Conservation (phyloP, 2,329 filamentous ascomycete genomes). For the Aureobasidium sp. region DNA sequence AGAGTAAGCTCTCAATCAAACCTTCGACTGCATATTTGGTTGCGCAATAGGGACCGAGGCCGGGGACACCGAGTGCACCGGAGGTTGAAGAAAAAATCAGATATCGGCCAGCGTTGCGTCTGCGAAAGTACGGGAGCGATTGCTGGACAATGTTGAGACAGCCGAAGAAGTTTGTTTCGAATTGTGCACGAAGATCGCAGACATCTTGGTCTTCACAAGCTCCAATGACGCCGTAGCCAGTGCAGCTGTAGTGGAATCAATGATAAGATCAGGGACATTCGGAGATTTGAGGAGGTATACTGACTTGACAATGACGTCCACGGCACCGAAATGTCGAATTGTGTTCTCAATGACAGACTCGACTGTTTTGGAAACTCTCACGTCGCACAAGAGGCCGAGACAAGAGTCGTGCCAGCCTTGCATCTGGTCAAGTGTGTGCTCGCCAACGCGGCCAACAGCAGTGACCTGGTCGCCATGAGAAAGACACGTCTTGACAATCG, state of each 20-base stretch:
- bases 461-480: slow-evolving; percentile 75
- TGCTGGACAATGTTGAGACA: slow-evolving; percentile 88
- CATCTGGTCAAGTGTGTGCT: slow-evolving; percentile 69
- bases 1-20: slow-evolving; percentile 91
- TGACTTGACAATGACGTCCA: slow-evolving; percentile 80
- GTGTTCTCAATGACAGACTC: slow-evolving; percentile 61
- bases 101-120: slow-evolving; percentile 58
- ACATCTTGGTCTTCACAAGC: slow-evolving; percentile 96
- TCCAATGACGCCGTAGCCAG: slow-evolving; percentile 90
- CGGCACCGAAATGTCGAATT: slow-evolving; percentile 63
- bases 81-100: slow-evolving; percentile 91
- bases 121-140: slow-evolving; percentile 77
- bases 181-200: slow-evolving; percentile 88
- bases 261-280: background rate
- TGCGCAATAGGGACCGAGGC: slow-evolving; percentile 88
- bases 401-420: slow-evolving; percentile 63
- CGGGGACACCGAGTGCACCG: slow-evolving; percentile 87
- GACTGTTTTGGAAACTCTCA: slow-evolving; percentile 74
- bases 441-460: slow-evolving; percentile 75
- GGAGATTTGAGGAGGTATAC: background rate
- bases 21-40: slow-evolving; percentile 97
- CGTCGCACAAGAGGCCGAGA: slow-evolving; percentile 80
- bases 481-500: slow-evolving; percentile 75
- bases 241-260: slow-evolving; percentile 49
- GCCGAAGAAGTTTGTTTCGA: slow-evolving; percentile 96